Evolutionary conservation across 805 yeast species (phyloP), one percentile per base, ranked within the genome.

Genomic region (Saturnispora sanitii): DNA sequence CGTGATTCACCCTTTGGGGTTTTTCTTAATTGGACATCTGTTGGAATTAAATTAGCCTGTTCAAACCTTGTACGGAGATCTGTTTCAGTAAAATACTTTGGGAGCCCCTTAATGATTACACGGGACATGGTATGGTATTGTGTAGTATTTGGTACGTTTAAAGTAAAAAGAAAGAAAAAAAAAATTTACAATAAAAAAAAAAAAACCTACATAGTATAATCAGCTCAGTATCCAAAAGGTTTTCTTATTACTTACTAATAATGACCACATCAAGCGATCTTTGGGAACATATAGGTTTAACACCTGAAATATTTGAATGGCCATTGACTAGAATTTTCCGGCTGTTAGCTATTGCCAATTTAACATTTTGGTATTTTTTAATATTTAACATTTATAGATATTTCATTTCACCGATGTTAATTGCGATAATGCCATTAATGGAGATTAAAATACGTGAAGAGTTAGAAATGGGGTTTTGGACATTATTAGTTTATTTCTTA

Each of bases 81-180:
- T 2, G 75, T 86, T 57, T 90, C 96, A 0, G 79, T 74, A 45
- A 77, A 70, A 56, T 82, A 83, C 48, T 68, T 65, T 7, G 97
- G 97, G 38, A 90, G 69, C 33, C 94, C 92, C 58, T 85, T 90
- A 6, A 90, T 94, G 51, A 90, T 90, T 40, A 90, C 72, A 62
- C 97, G 82, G 17, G 97, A 88, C 79, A 74, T 74, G 13, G 13
- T 11, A 7, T n/a, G 16, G 19, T 17, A 15, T 15, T 17, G 13
- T 23, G 11, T n/a, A 13, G 19, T 17, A 15, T 15, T 17, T 12
- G 6, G 11, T 23, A 11, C 6, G 19, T 25, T 23, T 34, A n/a
- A 16, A 21, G 28, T 4, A 15, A 22, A 18, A 15, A 21, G 15
- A 34, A 8, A 19, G 15, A 15, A 21, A 19, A 13, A 21, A 34